Conservation (phyloP, 352 stramenopile genomes). For the Pythium vanterpoolii region DNA sequence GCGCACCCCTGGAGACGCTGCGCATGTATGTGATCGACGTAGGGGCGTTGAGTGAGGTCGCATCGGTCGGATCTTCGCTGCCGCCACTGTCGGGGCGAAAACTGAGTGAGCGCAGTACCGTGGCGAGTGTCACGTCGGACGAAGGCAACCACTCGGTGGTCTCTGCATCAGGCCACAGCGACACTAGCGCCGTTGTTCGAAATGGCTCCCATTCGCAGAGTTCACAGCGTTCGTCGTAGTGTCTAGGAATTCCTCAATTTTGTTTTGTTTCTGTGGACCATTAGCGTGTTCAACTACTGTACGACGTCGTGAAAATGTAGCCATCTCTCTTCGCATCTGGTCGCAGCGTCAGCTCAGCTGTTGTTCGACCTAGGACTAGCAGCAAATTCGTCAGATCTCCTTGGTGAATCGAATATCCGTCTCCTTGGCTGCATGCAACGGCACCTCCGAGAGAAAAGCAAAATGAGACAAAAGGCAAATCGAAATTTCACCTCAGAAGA, state of each 20-base stretch:
- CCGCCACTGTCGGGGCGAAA: slow-evolving; percentile 15
- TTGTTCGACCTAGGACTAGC: not conserved
- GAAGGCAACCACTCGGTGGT: slow-evolving; percentile 19
- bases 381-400: no score
- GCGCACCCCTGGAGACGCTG: slow-evolving; percentile 48
- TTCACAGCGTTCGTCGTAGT: not conserved
- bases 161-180: not conserved
- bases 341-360: not conserved
- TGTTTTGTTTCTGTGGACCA: no score
- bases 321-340: not conserved
- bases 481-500: not conserved
- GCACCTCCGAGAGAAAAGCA: not conserved
- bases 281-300: not conserved
- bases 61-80: not conserved
- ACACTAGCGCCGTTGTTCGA: not conserved
- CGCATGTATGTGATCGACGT: slow-evolving; percentile 50
- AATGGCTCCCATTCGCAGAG: not conserved
- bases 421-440: slow-evolving; percentile 13
- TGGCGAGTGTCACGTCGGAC: slow-evolving; percentile 19
- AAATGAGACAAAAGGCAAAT: not conserved
- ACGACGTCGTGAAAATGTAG: not conserved
- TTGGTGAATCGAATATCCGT: no score
- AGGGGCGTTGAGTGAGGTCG: not conserved
- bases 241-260: no score
- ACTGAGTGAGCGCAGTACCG: slow-evolving; percentile 21